Percentiles rank a stretch among this genome's conserved stretches.
These are phyloP conservation scores for Taiozyma onychis DNA, from an alignment of 1,139 yeast genomes.

Conservation along the genomic window DNA sequence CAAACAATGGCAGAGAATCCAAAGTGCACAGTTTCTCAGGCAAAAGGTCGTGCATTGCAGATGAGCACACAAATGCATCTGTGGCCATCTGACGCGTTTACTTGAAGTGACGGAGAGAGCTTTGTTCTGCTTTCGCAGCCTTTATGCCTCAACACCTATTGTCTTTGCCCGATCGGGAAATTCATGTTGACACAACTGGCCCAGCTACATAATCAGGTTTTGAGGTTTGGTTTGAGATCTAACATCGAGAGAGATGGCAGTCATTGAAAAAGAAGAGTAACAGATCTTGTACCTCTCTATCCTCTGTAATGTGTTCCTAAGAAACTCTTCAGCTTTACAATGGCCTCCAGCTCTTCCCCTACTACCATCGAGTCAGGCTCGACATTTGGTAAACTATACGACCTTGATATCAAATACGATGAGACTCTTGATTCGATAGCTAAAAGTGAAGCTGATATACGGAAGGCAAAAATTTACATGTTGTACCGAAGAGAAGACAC, in stretches of 20 bases:
- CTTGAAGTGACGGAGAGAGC: not conserved
- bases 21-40: no score
- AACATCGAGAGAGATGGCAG: not conserved
- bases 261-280: not conserved
- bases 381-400: conserved; percentile 4
- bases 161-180: conserved; percentile 1
- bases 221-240: not conserved
- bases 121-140: not conserved
- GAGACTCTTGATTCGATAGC: not conserved
- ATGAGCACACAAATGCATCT: not conserved
- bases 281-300: not conserved
- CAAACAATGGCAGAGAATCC: no score
- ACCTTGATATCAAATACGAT: conserved; percentile 11
- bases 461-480: conserved; percentile 18
- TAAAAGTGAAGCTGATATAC: conserved; percentile 3
- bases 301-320: not conserved
- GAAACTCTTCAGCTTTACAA: not conserved
- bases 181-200: not conserved
- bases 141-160: not conserved
- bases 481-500: conserved; percentile 12
- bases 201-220: not conserved
- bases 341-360: not conserved
- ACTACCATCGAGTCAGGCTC: conserved; percentile 1
- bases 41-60: no score
- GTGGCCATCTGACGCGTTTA: not conserved